Evolutionary conservation across 1,284 basidiomycete species (phyloP).

Genomic region (Sphaerobolus stellatus): DNA sequence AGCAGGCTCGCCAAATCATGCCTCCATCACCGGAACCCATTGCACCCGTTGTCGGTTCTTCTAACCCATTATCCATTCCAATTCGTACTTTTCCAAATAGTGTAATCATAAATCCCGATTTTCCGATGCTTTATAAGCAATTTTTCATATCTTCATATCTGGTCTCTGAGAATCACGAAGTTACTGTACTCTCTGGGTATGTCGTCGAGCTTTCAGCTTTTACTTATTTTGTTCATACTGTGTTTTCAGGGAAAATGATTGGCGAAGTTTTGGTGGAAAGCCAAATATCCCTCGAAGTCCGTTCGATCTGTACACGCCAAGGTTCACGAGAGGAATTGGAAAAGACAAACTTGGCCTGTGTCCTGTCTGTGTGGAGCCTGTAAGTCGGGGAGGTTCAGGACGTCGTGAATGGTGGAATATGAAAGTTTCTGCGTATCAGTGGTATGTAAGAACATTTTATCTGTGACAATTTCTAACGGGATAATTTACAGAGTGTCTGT

Average conservation of each 20-base stretch:
- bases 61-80: too few relatives aligned
- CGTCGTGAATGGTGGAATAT: slow-evolving; percentile 68
- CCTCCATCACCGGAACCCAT: too few relatives aligned
- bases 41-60: too few relatives aligned
- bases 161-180: slow-evolving; percentile 21
- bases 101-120: slow-evolving; percentile 45
- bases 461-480: not conserved
- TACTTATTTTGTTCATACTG: not conserved
- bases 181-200: slow-evolving; percentile 7
- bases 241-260: slow-evolving; percentile 11
- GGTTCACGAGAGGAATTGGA: slow-evolving; percentile 72
- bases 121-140: slow-evolving; percentile 60
- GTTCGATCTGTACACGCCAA: slow-evolving; percentile 74
- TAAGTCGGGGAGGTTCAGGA: slow-evolving; percentile 60
- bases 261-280: too few relatives aligned
- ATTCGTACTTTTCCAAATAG: slow-evolving; percentile 52
- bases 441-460: slow-evolving; percentile 35
- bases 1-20: too few relatives aligned
- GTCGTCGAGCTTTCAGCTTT: not conserved
- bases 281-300: slow-evolving; percentile 55
- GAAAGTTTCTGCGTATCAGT: slow-evolving; percentile 84
- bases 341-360: slow-evolving; percentile 72
- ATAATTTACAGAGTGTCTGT: slow-evolving; percentile 20
- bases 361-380: slow-evolving; percentile 68
- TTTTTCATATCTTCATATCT: slow-evolving; percentile 61